These are phyloP conservation scores for Millerozyma miso DNA, from an alignment of 805 yeast species.

Conservation along the genomic window DNA sequence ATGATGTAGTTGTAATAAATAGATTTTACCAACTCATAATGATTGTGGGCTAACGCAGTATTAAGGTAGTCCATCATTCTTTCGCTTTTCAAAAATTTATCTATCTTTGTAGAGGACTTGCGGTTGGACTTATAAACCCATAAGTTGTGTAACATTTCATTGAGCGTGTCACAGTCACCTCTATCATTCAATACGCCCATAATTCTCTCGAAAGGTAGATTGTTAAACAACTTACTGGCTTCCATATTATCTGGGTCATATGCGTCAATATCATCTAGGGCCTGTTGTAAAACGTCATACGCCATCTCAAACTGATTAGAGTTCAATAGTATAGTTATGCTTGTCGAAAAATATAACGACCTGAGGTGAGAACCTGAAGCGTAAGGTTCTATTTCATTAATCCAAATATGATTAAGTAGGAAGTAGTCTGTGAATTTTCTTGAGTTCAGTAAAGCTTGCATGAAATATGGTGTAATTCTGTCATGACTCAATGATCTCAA, in stretches of 20 bases:
- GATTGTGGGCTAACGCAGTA: constrained; percentile 18
- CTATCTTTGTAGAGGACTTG: background rate
- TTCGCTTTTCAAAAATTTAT: background rate
- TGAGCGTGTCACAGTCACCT: background rate
- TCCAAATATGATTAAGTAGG: background rate
- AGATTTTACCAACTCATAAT: constrained; percentile 24
- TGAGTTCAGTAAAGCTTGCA: background rate
- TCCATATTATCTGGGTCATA: background rate
- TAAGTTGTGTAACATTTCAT: background rate
- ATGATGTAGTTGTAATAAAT: constrained; percentile 27
- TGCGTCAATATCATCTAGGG: background rate
- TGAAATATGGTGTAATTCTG: background rate
- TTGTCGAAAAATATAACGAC: background rate
- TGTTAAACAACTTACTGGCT: background rate
- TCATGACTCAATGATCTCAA: no score
- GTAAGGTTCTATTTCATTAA: background rate
- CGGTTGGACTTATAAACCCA: background rate
- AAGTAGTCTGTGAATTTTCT: background rate
- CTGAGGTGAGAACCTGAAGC: background rate
- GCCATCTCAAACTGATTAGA: background rate
- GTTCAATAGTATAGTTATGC: background rate
- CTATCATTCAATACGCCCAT: background rate
- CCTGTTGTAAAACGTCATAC: background rate
- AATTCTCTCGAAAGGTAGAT: background rate
- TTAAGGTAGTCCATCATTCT: constrained; percentile 10